phyloP scores from a whole-genome alignment of 106 monocot genomes.

The Ottelia alismoides region DNA sequence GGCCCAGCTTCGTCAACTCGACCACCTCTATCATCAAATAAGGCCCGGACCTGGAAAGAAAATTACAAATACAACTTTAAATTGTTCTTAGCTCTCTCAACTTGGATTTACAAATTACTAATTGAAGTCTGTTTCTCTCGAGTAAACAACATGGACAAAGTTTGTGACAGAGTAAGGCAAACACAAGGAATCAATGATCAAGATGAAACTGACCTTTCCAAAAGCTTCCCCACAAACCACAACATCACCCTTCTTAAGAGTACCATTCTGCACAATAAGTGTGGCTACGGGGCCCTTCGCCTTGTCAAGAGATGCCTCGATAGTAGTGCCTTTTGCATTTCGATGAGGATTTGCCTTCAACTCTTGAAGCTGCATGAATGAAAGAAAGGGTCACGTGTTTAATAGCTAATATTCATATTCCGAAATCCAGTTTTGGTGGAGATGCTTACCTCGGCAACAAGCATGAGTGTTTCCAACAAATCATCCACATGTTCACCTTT shows the following conservation, averaged over 20 bases:
- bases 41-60: too few relatives aligned
- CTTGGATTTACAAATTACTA: too few relatives aligned
- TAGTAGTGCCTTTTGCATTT: slow-evolving; percentile 86
- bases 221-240: slow-evolving; percentile 79
- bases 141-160: not conserved
- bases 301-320: slow-evolving; percentile 93
- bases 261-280: slow-evolving; percentile 94
- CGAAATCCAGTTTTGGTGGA: too few relatives aligned
- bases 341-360: slow-evolving; percentile 93
- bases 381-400: not conserved
- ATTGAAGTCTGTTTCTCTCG: too few relatives aligned
- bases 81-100: too few relatives aligned
- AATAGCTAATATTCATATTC: not conserved
- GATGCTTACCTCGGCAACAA: slow-evolving; percentile 77
- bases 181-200: not conserved
- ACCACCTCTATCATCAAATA: too few relatives aligned
- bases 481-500: slow-evolving; percentile 90
- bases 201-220: slow-evolving; percentile 68
- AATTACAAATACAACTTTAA: too few relatives aligned
- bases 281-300: slow-evolving; percentile 75
- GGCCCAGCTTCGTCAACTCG: too few relatives aligned
- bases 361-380: slow-evolving; percentile 71
- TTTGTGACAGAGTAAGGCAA: not conserved
- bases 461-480: slow-evolving; percentile 86
- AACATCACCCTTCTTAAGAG: slow-evolving; percentile 76